These are phyloP conservation scores for Monosporozyma siamensis DNA, from an alignment of 805 yeast species.

Conservation along the genomic window DNA sequence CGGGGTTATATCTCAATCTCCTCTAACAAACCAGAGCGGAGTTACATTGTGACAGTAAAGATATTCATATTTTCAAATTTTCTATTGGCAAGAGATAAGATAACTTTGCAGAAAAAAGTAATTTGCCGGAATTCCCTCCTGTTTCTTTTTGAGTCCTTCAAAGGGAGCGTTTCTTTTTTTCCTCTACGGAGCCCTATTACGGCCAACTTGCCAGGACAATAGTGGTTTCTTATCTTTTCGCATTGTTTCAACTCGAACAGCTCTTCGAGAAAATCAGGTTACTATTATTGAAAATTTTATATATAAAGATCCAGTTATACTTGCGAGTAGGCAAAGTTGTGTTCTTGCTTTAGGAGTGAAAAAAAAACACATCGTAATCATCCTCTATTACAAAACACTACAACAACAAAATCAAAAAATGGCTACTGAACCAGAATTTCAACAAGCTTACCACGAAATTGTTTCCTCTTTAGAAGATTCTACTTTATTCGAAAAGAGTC, in stretches of 20 bases:
- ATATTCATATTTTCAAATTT: too few relatives aligned
- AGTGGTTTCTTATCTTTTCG: not conserved
- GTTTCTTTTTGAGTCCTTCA: too few relatives aligned
- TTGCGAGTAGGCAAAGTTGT: too few relatives aligned
- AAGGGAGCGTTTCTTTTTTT: not conserved
- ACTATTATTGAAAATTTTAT: not conserved
- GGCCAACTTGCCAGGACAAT: not conserved
- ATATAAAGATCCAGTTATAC: not conserved
- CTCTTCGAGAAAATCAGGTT: not conserved
- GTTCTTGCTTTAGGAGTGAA: too few relatives aligned
- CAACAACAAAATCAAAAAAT: constrained; percentile 1
- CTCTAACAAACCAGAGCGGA: too few relatives aligned
- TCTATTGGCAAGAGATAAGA: not conserved
- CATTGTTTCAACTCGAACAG: not conserved
- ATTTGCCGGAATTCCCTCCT: too few relatives aligned
- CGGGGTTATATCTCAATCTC: too few relatives aligned
- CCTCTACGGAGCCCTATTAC: not conserved
- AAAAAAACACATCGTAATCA: too few relatives aligned
- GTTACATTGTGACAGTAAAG: too few relatives aligned
- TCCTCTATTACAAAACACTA: not conserved
- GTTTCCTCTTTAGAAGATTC: constrained; percentile 83
- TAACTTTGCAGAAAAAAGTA: not conserved
- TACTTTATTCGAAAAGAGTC: constrained; percentile 78
- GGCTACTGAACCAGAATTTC: constrained; percentile 85
- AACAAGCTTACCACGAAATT: constrained; percentile 95